Conservation (phyloP, 1,284 basidiomycete species). For the Microbotryum saponariae region DNA sequence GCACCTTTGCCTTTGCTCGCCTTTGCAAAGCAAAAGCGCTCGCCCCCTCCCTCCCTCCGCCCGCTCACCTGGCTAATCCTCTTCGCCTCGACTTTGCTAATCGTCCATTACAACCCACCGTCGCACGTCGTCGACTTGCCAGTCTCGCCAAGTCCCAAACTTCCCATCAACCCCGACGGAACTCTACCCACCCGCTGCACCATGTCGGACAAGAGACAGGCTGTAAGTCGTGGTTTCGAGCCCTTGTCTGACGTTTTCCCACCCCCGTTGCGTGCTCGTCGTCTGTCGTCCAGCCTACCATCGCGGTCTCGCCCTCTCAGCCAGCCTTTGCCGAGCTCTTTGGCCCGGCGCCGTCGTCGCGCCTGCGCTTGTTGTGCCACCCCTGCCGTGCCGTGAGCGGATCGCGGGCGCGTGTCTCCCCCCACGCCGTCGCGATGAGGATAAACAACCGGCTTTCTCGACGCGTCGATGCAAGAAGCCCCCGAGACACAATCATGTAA, state of each 20-base stretch:
- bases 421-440: not conserved
- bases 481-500: not conserved
- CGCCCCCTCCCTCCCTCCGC: too few relatives aligned
- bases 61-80: too few relatives aligned
- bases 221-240: conserved; percentile 2
- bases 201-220: conserved; percentile 17
- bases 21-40: too few relatives aligned
- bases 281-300: not conserved
- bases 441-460: not conserved
- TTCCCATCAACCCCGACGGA: not conserved
- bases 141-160: not conserved
- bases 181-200: not conserved
- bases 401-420: not conserved
- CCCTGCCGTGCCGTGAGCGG: not conserved
- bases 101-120: not conserved
- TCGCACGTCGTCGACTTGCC: not conserved
- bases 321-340: not conserved
- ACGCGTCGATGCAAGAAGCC: not conserved
- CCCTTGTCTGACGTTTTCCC: not conserved
- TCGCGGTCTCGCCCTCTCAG: not conserved
- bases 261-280: not conserved
- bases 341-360: not conserved
- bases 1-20: too few relatives aligned
- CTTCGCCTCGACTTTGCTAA: not conserved
- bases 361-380: not conserved